A percentile compares a stretch with the other conserved stretches of the same genome.
Conservation (phyloP, 2,329 filamentous ascomycete genomes). For the Delphinella strobiligena region DNA sequence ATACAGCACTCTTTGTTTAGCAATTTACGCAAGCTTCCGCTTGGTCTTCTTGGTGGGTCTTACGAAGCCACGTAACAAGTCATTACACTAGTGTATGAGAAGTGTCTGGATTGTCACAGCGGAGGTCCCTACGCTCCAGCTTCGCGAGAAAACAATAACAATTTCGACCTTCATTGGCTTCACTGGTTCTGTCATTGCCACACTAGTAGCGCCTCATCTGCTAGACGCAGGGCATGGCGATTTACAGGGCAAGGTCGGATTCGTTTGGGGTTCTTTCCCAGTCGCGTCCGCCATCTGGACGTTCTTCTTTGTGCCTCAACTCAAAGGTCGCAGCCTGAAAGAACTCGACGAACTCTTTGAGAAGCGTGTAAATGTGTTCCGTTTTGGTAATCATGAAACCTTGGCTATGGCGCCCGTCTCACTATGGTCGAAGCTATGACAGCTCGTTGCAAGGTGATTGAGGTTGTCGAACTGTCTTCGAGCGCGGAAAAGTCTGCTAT, state of each 20-base stretch:
- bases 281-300: slow-evolving; percentile 22
- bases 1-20: background rate
- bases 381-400: background rate
- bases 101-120: background rate
- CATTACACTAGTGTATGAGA: background rate
- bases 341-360: slow-evolving; percentile 45
- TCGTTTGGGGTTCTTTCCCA: slow-evolving; percentile 39
- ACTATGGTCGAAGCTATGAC: background rate
- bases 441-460: background rate
- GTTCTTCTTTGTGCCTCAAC: slow-evolving; percentile 41
- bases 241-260: slow-evolving; percentile 22
- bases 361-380: background rate
- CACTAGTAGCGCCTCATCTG: background rate
- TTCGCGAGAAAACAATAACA: background rate
- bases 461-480: background rate
- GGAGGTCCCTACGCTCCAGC: background rate
- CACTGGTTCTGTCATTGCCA: background rate
- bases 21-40: background rate
- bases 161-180: background rate
- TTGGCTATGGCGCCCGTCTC: background rate
- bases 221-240: background rate
- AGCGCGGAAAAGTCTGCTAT: too few species aligned
- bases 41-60: background rate
- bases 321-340: slow-evolving; percentile 40
- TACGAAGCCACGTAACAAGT: background rate